phyloP scores from a whole-genome alignment of 108 stramenopile genomes.

The Nitzschia sp. region DNA sequence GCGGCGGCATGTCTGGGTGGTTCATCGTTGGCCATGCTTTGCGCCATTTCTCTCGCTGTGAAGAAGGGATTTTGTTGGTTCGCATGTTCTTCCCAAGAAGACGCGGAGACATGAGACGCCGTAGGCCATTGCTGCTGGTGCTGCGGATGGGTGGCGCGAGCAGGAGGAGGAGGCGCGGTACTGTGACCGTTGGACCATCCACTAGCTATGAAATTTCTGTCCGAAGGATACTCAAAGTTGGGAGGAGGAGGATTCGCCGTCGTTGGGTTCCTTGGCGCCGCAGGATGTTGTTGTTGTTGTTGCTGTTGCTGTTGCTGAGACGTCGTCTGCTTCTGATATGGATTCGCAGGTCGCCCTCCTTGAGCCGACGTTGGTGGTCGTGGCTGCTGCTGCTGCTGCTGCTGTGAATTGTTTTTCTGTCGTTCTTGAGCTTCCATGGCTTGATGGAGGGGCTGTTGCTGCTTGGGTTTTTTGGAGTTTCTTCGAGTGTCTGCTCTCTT shows the following conservation, averaged over 20 bases:
- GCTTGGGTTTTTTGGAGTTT: conserved; percentile 2
- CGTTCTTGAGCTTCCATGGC: not conserved
- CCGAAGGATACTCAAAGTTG: not conserved
- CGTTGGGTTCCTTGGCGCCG: too few species aligned
- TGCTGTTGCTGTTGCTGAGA: not conserved
- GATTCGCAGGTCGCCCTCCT: not conserved
- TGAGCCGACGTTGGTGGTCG: not conserved
- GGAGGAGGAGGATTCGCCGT: not conserved
- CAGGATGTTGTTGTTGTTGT: not conserved
- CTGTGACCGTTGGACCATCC: not conserved
- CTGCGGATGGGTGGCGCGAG: conserved; percentile 2
- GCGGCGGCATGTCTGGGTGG: not conserved
- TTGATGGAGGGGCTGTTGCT: conserved; percentile 6
- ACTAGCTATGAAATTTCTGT: too few species aligned
- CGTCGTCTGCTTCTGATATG: not conserved
- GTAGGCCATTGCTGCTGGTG: conserved; percentile 3
- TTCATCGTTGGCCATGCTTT: conserved; percentile 14
- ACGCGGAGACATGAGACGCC: not conserved
- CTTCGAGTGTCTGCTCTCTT: not conserved
- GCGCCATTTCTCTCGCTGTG: conserved; percentile 54
- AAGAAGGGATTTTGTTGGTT: conserved; percentile 66
- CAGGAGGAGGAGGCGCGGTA: too few species aligned
- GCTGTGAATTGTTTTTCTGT: not conserved
- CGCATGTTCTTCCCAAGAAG: conserved; percentile 30
- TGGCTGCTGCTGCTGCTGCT: not conserved